Percentiles rank a stretch among this genome's conserved stretches.
Conservation (phyloP, 2,329 filamentous ascomycete genomes). For the Fusarium beomiforme region DNA sequence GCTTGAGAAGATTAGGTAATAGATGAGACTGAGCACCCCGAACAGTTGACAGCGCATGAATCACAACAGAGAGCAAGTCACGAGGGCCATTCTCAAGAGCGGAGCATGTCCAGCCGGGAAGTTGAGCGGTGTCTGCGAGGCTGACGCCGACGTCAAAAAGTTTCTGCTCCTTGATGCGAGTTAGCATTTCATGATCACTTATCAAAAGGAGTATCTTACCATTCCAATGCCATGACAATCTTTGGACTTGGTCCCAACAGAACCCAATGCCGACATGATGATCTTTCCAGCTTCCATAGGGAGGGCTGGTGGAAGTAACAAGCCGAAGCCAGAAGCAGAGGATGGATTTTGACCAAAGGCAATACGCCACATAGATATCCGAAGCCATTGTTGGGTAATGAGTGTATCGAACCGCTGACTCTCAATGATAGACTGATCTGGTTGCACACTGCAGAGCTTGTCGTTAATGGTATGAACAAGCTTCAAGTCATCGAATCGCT, state of each 20-base stretch:
- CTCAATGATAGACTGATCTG: slow-evolving; percentile 44
- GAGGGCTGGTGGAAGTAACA: slow-evolving; percentile 32
- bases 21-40: slow-evolving; percentile 44
- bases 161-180: slow-evolving; percentile 42
- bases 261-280: slow-evolving; percentile 41
- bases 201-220: slow-evolving; percentile 9
- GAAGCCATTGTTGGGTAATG: slow-evolving; percentile 48
- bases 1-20: slow-evolving; percentile 41
- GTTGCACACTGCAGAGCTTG: slow-evolving; percentile 41
- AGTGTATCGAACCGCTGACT: slow-evolving; percentile 48
- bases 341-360: slow-evolving; percentile 43
- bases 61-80: slow-evolving; percentile 43
- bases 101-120: slow-evolving; percentile 31
- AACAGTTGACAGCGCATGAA: slow-evolving; percentile 39
- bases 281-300: slow-evolving; percentile 46
- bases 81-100: slow-evolving; percentile 43
- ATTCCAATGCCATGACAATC: slow-evolving; percentile 48
- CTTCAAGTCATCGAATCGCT: slow-evolving; percentile 32
- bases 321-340: slow-evolving; percentile 25
- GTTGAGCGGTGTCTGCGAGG: slow-evolving; percentile 42
- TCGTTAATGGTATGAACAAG: slow-evolving; percentile 42
- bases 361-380: slow-evolving; percentile 47
- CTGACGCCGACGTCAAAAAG: slow-evolving; percentile 47
- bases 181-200: background rate
- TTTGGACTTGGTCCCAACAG: slow-evolving; percentile 42